These are phyloP conservation scores for Candida tetrigidarum DNA, from an alignment of 1,139 yeast species.

Conservation along the genomic window DNA sequence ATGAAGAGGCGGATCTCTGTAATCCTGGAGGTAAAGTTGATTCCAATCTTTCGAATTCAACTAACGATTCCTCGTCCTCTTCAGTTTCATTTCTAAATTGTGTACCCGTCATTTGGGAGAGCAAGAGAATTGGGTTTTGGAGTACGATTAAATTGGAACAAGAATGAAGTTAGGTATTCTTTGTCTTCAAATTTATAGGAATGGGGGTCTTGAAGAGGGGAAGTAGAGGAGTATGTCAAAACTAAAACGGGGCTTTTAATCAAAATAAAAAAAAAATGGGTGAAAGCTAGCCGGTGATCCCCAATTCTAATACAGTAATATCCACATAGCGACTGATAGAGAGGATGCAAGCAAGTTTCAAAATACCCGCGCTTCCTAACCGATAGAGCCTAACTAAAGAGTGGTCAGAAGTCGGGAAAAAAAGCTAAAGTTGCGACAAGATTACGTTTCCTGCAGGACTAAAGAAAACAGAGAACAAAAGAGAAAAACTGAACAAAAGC, in stretches of 20 bases:
- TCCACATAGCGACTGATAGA: too few relatives aligned
- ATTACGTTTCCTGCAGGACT: too few relatives aligned
- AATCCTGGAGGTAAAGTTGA: slow-evolving; percentile 49
- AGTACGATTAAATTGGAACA: not conserved
- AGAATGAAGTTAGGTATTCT: not conserved
- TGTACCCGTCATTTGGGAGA: slow-evolving; percentile 10
- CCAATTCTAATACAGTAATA: too few relatives aligned
- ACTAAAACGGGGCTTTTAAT: not conserved
- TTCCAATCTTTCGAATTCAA: slow-evolving; percentile 49
- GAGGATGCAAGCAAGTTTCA: too few relatives aligned
- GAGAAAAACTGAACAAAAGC: not conserved
- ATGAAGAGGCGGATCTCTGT: slow-evolving; percentile 45
- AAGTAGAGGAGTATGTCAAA: too few relatives aligned
- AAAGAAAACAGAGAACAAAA: not conserved
- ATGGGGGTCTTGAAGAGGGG: too few relatives aligned
- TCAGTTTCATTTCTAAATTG: slow-evolving; percentile 11
- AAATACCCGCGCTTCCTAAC: too few relatives aligned
- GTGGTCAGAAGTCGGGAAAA: too few relatives aligned
- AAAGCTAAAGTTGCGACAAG: too few relatives aligned
- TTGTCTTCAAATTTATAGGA: not conserved
- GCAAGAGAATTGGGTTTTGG: not conserved
- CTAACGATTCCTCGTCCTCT: slow-evolving; percentile 19
- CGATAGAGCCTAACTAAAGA: too few relatives aligned
- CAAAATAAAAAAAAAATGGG: too few relatives aligned
- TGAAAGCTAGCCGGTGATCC: not conserved